Evolutionary conservation across 768 basidiomycete species (phyloP).

Genomic region (Lentinula guzmanii): DNA sequence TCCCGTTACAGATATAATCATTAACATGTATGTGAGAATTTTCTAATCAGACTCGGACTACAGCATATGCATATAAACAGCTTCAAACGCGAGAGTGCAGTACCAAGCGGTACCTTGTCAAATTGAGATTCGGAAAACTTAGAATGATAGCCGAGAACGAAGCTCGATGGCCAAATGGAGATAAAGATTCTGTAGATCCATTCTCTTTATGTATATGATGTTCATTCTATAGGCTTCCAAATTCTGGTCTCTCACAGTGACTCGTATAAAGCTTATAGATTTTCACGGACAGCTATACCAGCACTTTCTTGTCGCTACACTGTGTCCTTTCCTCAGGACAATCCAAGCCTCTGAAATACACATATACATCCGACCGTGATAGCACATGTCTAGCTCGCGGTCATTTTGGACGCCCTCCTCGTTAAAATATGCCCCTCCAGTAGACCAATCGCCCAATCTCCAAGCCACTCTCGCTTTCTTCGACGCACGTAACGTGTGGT

Average conservation of each 20-base stretch:
- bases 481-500: conserved; percentile 24
- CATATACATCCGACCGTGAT: background rate
- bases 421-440: conserved; percentile 19
- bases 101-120: background rate
- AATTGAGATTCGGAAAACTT: background rate
- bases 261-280: background rate
- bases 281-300: background rate
- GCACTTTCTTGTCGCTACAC: background rate
- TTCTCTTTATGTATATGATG: background rate
- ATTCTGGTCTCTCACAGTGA: background rate
- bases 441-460: conserved; percentile 25
- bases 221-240: background rate
- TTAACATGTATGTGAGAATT: too few relatives aligned
- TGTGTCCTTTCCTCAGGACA: background rate
- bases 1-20: too few relatives aligned
- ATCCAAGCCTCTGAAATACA: background rate
- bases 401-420: conserved; percentile 4
- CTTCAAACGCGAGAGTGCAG: too few relatives aligned
- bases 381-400: background rate
- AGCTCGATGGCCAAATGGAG: background rate
- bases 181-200: background rate
- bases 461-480: conserved; percentile 26
- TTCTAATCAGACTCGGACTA: too few relatives aligned
- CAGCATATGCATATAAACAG: too few relatives aligned
- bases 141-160: background rate